Base-by-base conservation (phyloP, 176 grass and related monocot species). In the Raddia guianensis region DNA sequence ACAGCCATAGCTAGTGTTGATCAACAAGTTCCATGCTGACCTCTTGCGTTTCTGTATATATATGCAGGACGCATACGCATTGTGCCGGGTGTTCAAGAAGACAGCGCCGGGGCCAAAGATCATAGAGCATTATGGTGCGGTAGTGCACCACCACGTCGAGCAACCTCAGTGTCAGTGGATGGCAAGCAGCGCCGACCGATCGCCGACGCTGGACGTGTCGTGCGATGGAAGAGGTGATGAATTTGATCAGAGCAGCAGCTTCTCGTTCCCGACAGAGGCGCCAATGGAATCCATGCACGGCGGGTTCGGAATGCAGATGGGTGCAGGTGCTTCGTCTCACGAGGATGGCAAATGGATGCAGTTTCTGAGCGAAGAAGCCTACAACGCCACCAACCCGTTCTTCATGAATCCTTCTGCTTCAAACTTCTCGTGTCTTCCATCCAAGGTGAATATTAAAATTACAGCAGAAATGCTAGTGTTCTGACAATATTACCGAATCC, bases 31-130 rank as follows among this genome's bases (percentile, higher is more conserved):
- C 7, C 11, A 76, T 16, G 18, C 35, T 18, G 70, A 46, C 40
- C 0, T 56, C 4, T 43, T 77, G 40, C 19, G 35, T 83, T 14
- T 81, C 27, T 82, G 66, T 68, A 27, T 27, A 27, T 27, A 27
- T 27, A 58, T 78, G 33, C 56, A 99, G 97, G 97, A 99, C 15
- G 90, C 91, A 5, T 99, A 99, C 37, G 97, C 97, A 52, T 80
- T 96, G 54, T 99, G 97, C 62, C 90, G 97, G 18, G 90, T 99
- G 51, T 99, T 95, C 73, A 99, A 99, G 87, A 99, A 99, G 79
- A 91, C 87, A 2, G 89, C 85, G 0, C 97, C 92, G 3, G 85
- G 89, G 56, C 90, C 92, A 12, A 95, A 96, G 70, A 96, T 99
- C 66, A 88, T 91, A 12, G 97, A 93, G 68, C 88, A 99, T 40